These are phyloP conservation scores for Tubosaeta brunneosetosa DNA, from an alignment of 768 basidiomycete species.

Conservation along the genomic window DNA sequence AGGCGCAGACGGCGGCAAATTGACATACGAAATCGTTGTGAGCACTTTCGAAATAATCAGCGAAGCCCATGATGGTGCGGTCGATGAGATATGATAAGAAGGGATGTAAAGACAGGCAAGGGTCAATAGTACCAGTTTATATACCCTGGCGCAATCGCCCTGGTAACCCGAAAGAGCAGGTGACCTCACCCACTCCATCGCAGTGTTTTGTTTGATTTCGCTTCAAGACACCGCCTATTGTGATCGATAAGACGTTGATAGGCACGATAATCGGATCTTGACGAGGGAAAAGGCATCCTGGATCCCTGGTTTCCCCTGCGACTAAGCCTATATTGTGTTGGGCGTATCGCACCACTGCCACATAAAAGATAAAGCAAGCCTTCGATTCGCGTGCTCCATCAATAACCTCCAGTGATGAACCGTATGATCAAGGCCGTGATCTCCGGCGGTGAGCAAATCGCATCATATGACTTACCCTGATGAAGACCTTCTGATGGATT, in stretches of 20 bases:
- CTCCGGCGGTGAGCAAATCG: not conserved
- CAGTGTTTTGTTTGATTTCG: conserved; percentile 3
- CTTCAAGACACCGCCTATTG: conserved; percentile 8
- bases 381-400: not conserved
- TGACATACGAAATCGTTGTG: conserved; percentile 6
- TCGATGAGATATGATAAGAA: not conserved
- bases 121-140: conserved; percentile 5
- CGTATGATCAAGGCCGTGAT: not conserved
- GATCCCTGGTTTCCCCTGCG: not conserved
- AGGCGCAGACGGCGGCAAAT: not conserved
- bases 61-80: conserved; percentile 9
- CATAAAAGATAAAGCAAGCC: not conserved
- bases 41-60: not conserved
- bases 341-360: not conserved
- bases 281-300: not conserved
- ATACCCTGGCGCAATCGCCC: conserved; percentile 16
- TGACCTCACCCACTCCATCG: not conserved
- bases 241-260: conserved; percentile 20
- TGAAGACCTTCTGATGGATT: not conserved
- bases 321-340: not conserved
- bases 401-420: not conserved
- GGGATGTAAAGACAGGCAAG: not conserved
- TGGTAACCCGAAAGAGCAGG: conserved; percentile 13
- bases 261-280: conserved; percentile 8
- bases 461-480: not conserved